Evolutionary conservation across 192 early-diverging fungal genomes (phyloP).

Genomic region (Coemansia furcata): DNA sequence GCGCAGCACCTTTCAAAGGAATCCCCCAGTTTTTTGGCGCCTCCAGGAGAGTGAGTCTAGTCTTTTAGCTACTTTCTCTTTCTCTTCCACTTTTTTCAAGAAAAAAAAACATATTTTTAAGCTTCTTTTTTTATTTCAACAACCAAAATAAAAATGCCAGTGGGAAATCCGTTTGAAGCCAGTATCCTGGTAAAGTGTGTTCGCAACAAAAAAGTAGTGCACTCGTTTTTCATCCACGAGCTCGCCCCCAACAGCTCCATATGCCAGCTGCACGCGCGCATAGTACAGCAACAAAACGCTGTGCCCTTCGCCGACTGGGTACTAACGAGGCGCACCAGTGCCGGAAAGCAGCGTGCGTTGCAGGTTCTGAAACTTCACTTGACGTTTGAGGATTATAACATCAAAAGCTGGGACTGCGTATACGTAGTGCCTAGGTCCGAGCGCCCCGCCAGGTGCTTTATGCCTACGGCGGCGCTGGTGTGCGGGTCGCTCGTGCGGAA

Average conservation of each 20-base stretch:
- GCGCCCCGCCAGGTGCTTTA: background rate
- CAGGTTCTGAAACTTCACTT: background rate
- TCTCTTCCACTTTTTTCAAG: background rate
- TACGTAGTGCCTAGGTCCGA: conserved; percentile 10
- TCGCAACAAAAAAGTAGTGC: background rate
- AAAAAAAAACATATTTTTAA: background rate
- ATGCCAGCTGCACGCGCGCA: conserved; percentile 10
- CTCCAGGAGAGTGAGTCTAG: too few species aligned
- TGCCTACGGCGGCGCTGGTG: background rate
- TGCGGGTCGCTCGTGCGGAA: background rate
- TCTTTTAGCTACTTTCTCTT: background rate
- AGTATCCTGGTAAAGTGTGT: conserved; percentile 23
- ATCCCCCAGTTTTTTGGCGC: background rate
- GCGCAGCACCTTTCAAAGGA: background rate
- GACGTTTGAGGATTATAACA: conserved; percentile 20
- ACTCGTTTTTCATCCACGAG: conserved; percentile 40
- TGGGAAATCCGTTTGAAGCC: conserved; percentile 27
- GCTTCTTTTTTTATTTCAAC: background rate
- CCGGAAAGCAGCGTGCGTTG: background rate
- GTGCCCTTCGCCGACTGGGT: conserved; percentile 16
- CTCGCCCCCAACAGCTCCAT: conserved; percentile 28
- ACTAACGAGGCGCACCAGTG: background rate
- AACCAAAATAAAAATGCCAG: conserved; percentile 6
- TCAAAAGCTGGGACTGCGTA: conserved; percentile 29
- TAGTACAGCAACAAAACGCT: background rate